Percentiles rank a stretch among this genome's conserved stretches.
Conservation (phyloP, 2,329 filamentous ascomycete species). For the Hymenoscyphus occultus region DNA sequence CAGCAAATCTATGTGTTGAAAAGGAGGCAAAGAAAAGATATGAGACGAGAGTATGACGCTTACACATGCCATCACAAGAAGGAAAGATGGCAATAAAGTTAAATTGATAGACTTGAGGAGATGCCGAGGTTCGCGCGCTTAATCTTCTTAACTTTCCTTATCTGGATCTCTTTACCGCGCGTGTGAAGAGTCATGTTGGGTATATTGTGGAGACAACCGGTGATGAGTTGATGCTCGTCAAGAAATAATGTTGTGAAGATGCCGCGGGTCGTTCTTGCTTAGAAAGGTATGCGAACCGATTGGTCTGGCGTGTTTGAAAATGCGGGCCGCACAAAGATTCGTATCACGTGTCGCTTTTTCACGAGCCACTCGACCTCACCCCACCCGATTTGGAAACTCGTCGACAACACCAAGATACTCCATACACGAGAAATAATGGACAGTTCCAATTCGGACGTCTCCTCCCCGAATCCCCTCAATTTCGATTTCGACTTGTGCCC, state of each 20-base stretch:
- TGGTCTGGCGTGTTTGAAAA: not conserved
- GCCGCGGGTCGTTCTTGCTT: not conserved
- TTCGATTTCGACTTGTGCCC: too few species aligned
- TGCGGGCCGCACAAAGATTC: too few species aligned
- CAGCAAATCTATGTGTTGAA: constrained; percentile 10
- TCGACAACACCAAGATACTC: too few species aligned
- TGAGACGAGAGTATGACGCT: constrained; percentile 11
- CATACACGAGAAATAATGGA: too few species aligned
- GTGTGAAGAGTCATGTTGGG: not conserved
- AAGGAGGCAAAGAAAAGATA: constrained; percentile 10
- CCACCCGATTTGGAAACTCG: too few species aligned
- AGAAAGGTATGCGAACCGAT: not conserved
- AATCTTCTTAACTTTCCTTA: not conserved
- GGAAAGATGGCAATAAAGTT: constrained; percentile 19
- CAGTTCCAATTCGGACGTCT: too few species aligned
- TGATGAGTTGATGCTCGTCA: not conserved
- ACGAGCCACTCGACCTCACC: too few species aligned
- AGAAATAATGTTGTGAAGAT: not conserved
- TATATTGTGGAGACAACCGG: constrained; percentile 2
- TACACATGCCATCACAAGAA: constrained; percentile 11
- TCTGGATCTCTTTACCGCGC: constrained; percentile 1
- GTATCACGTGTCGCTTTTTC: too few species aligned
- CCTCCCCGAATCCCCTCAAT: too few species aligned
- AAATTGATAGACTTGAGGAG: constrained; percentile 12
- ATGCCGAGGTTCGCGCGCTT: constrained; percentile 27